These are phyloP conservation scores for Litchi chinensis DNA, from an alignment of 345 rosid species.

Conservation along the genomic window DNA sequence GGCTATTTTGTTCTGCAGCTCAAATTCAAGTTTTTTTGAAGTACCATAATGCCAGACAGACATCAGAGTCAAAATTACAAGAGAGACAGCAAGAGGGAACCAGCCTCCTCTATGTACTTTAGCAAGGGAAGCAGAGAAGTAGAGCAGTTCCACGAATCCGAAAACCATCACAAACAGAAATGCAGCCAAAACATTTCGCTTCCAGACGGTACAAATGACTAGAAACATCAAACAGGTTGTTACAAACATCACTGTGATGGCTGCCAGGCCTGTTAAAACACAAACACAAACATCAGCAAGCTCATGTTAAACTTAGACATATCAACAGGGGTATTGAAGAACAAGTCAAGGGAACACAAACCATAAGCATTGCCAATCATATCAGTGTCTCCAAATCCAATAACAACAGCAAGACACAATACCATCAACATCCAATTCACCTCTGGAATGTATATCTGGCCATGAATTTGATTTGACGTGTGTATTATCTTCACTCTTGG, in stretches of 20 bases:
- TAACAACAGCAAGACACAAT: constrained; percentile 28
- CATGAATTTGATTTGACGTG: constrained; percentile 33
- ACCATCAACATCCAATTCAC: constrained; percentile 38
- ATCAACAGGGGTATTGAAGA: neutral
- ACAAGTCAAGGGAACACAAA: constrained; percentile 3
- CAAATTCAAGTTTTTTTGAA: constrained; percentile 27
- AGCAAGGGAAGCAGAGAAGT: constrained; percentile 33
- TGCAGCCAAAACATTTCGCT: constrained; percentile 21
- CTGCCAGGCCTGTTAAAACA: constrained; percentile 35
- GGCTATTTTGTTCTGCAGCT: constrained; percentile 30
- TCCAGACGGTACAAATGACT: constrained; percentile 31
- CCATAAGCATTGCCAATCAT: constrained; percentile 35
- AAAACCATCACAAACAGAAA: constrained; percentile 26
- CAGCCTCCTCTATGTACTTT: constrained; percentile 36
- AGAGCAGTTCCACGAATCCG: constrained; percentile 33
- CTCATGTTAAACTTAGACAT: neutral
- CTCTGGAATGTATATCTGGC: constrained; percentile 43
- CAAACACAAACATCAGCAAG: constrained; percentile 8
- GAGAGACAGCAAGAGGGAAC: constrained; percentile 28
- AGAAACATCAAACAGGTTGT: constrained; percentile 41
- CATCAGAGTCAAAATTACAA: constrained; percentile 29
- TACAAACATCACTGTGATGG: constrained; percentile 37
- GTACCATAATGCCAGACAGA: constrained; percentile 42
- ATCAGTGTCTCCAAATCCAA: constrained; percentile 31
- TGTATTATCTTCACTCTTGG: constrained; percentile 36